Evolutionary conservation across 805 yeast genomes (phyloP).

Genomic region (Myxozyma udenii): DNA sequence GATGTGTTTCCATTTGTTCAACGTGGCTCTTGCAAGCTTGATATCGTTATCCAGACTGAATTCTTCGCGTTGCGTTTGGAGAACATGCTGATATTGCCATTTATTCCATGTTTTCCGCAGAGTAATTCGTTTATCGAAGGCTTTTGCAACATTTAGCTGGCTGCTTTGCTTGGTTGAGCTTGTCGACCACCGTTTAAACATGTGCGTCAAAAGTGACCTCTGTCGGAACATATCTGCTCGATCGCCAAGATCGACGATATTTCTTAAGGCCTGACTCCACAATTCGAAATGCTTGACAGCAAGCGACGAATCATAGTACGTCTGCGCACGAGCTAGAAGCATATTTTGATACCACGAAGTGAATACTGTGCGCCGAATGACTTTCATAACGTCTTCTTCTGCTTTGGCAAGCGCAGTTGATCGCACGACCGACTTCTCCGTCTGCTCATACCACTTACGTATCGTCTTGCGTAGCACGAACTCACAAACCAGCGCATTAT

Average conservation of each 20-base stretch:
- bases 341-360: slow-evolving; percentile 6
- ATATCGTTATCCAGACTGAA: neutral
- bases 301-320: slow-evolving; percentile 3
- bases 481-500: neutral
- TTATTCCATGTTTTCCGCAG: slow-evolving; percentile 11
- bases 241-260: slow-evolving; percentile 3
- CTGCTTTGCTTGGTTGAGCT: neutral
- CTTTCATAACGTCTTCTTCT: neutral
- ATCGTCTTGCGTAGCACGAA: neutral
- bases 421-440: neutral
- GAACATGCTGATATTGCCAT: slow-evolving; percentile 7
- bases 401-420: neutral
- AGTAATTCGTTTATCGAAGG: slow-evolving; percentile 8
- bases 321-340: slow-evolving; percentile 1
- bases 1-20: slow-evolving; percentile 7
- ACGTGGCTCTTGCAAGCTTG: neutral
- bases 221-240: slow-evolving; percentile 6
- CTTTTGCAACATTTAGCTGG: slow-evolving; percentile 9
- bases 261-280: slow-evolving; percentile 6
- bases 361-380: neutral
- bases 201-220: neutral
- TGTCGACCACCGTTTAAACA: slow-evolving; percentile 4
- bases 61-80: neutral
- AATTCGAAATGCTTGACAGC: neutral
- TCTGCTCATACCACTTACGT: neutral